Percentiles rank a stretch among this genome's conserved stretches.
Conservation (phyloP, 1,139 yeast species). For the Pneumocystis canis region DNA sequence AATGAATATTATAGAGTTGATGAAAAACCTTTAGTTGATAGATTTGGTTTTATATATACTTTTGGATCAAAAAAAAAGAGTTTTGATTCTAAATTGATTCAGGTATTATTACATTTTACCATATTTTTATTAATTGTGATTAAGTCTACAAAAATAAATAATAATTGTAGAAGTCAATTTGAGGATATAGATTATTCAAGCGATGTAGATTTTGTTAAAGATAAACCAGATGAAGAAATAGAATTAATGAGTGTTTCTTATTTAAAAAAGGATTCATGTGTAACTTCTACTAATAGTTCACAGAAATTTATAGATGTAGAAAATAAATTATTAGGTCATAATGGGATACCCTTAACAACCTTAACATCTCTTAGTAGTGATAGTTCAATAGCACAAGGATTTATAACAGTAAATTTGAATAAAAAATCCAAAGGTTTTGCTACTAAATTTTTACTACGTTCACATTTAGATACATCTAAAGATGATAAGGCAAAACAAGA, state of each 20-base stretch:
- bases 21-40: conserved; percentile 29
- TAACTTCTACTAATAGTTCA: background rate
- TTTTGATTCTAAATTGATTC: background rate
- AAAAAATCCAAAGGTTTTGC: background rate
- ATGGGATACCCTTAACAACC: background rate
- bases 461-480: conserved; percentile 24
- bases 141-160: background rate
- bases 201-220: background rate
- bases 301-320: background rate
- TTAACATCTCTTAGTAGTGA: background rate
- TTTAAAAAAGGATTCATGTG: background rate
- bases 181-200: background rate
- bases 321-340: background rate
- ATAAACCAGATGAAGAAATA: background rate
- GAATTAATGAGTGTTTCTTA: background rate
- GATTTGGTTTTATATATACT: conserved; percentile 37
- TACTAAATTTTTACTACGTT: conserved; percentile 19
- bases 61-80: conserved; percentile 3
- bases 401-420: background rate
- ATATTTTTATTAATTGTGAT: background rate
- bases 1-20: conserved; percentile 20
- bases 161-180: background rate
- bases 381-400: background rate
- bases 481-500: conserved; percentile 19
- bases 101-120: background rate